Base-by-base conservation (phyloP, 805 yeast species). In the Osmozyma mogii region DNA sequence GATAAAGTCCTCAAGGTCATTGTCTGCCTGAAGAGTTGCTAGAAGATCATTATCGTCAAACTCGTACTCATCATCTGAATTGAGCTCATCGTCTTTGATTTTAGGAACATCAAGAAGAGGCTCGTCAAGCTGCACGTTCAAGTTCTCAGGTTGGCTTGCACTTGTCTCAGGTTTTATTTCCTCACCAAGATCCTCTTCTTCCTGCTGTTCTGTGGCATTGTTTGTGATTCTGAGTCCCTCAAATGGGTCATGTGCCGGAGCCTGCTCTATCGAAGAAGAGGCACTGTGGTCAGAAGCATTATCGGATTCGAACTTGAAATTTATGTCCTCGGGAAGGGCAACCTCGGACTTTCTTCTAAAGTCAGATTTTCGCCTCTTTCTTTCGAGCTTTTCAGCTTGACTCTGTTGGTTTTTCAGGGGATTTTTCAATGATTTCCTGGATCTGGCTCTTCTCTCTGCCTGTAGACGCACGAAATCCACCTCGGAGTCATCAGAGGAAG, bases 391-490 rank as follows among this genome's bases (percentile, higher is more conserved):
- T 17, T 24, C 24, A 9, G 23, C 25, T 9, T n/a, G 40, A 9
- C 27, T 31, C 16, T 35, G 32, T 17, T 25, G 36, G 9, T 28
- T 36, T 23, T 20, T 31, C 22, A 24, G 19, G 9, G 11, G 15
- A 12, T 26, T 31, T 27, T 50, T 43, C 3, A 58, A 68, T 1
- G 73, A 72, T 37, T 70, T 68, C 64, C 72, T 57, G 1, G 75
- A 65, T 36, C 58, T 66, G 22, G 72, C 72, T 54, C 79, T 74
- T 37, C 75, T 63, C 49, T 78, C 80, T 7, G 79, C 82, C 20
- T 83, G 81, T 36, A 82, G 54, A 49, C 71, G 72, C 10, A 81
- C 83, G 49, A 78, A 79, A 54, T 82, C 89, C 3, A 80, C 75
- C 41, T 74, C 76, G 21, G 75, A 76, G 41, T 76, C 84, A 42